Base-by-base conservation (phyloP, 768 basidiomycete genomes). In the Tricholoma matsutake region DNA sequence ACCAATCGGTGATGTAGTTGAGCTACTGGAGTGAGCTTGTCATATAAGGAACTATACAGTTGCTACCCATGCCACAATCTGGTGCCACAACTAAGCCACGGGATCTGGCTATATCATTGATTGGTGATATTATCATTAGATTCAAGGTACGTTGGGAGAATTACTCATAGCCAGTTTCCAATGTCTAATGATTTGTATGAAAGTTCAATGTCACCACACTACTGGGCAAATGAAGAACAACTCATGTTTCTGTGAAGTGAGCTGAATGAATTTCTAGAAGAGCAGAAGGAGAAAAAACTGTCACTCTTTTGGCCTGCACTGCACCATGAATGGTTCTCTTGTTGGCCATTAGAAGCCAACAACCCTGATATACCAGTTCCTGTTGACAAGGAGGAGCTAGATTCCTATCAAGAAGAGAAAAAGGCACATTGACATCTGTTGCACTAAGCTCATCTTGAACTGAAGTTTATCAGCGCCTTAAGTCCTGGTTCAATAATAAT, bases 401-500 rank as follows among this genome's bases (percentile, higher is more conserved):
- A 53, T 53, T 29, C 51, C 32, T 53, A 53, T 53, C 51, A 32
- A 8, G 18, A 53, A 29, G 29, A 5, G 8, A 29, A 52, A 31
- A 29, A 16, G n/a, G 51, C 32, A 32, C 3, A 10, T n/a, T 25
- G 22, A 4, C 7, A 32, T 31, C 47, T 49, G 28, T 31, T 16
- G 9, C 31, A 41, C 51, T 9, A 32, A 32, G 51, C 51, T 18
- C 32, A 32, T 53, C 29, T 53, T 5, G 3, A 14, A 14, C 16
- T 52, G 4, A 29, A 16, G 6, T 31, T 53, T 9, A 53, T 49
- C 22, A 56, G 56, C 35, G 6, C 29, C 35, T 56, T 13, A 56
- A 56, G 20, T 20, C 28, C 20, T 56, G 56, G 56, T 56, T 56
- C 7, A 56, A 56, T 39, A 56, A 43, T 45, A 56, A 43, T n/a